Percentiles rank a stretch among this genome's conserved stretches.
Conservation (phyloP, 2,329 filamentous ascomycete species). For the Karstenula rhodostoma region DNA sequence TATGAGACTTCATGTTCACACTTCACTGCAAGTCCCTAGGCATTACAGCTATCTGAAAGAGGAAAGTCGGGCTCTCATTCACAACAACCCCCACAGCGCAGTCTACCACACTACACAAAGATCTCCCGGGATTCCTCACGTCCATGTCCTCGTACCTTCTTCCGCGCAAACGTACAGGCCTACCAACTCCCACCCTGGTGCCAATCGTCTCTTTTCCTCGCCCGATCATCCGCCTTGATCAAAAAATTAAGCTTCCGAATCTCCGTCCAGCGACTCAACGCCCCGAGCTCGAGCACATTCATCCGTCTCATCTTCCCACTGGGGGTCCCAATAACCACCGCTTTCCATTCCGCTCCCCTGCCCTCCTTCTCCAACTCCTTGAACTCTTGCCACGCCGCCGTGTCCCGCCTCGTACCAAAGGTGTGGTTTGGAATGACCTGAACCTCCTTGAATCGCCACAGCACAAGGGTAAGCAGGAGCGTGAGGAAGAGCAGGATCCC, state of each 20-base stretch:
- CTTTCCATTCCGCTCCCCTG: conserved; percentile 66
- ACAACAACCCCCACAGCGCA: neutral
- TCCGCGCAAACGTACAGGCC: neutral
- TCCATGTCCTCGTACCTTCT: neutral
- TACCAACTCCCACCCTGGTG: conserved; percentile 10
- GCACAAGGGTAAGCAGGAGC: conserved; percentile 66
- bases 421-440: conserved; percentile 72
- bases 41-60: neutral
- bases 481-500: conserved; percentile 72
- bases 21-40: too few species aligned
- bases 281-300: conserved; percentile 75
- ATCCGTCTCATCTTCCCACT: conserved; percentile 73
- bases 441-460: conserved; percentile 71
- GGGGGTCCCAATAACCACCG: conserved; percentile 75
- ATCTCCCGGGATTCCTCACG: neutral
- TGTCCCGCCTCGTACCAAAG: conserved; percentile 49
- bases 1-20: neutral
- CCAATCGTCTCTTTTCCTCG: conserved; percentile 18
- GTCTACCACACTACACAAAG: neutral
- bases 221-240: conserved; percentile 28
- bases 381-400: conserved; percentile 41
- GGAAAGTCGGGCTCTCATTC: neutral
- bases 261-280: conserved; percentile 75
- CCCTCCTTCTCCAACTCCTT: conserved; percentile 53
- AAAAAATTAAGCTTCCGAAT: conserved; percentile 63